These are phyloP conservation scores for Clonostachys byssicola DNA, from an alignment of 2,329 filamentous ascomycete genomes.

Conservation along the genomic window DNA sequence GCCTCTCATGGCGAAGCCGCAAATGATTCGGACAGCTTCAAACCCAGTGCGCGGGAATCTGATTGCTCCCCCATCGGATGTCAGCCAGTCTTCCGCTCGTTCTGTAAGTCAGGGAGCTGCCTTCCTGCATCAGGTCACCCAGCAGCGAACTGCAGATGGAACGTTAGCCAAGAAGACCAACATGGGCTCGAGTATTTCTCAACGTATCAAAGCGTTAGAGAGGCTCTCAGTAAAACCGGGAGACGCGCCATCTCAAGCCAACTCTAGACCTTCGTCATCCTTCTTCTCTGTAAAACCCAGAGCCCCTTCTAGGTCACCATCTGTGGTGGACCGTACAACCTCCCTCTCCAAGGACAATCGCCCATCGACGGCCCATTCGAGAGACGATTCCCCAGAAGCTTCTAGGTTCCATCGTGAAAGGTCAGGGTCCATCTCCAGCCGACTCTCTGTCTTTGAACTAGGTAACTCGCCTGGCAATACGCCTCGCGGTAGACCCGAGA, in stretches of 20 bases:
- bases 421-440: slow-evolving; percentile 50
- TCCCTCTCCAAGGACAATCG: slow-evolving; percentile 22
- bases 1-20: slow-evolving; percentile 5
- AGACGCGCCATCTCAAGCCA: slow-evolving; percentile 12
- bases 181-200: slow-evolving; percentile 86
- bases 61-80: slow-evolving; percentile 35
- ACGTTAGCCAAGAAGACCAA: slow-evolving; percentile 62
- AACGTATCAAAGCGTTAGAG: slow-evolving; percentile 89
- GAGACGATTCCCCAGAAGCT: slow-evolving; percentile 42
- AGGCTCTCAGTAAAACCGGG: slow-evolving; percentile 54
- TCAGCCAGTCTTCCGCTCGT: slow-evolving; percentile 38
- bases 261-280: slow-evolving; percentile 43
- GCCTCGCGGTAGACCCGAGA: slow-evolving; percentile 57
- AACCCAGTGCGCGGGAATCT: slow-evolving; percentile 37
- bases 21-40: slow-evolving; percentile 42
- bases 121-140: slow-evolving; percentile 48
- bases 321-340: slow-evolving; percentile 36
- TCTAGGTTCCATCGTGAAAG: slow-evolving; percentile 28
- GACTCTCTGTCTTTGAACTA: slow-evolving; percentile 51
- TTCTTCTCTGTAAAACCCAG: slow-evolving; percentile 53
- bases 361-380: slow-evolving; percentile 26
- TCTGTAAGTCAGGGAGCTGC: slow-evolving; percentile 55
- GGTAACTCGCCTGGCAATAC: slow-evolving; percentile 16
- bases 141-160: slow-evolving; percentile 31
- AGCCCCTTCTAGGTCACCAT: slow-evolving; percentile 39